Evolutionary conservation across 805 yeast genomes (phyloP).

Genomic region (Ascoidea rubescens): DNA sequence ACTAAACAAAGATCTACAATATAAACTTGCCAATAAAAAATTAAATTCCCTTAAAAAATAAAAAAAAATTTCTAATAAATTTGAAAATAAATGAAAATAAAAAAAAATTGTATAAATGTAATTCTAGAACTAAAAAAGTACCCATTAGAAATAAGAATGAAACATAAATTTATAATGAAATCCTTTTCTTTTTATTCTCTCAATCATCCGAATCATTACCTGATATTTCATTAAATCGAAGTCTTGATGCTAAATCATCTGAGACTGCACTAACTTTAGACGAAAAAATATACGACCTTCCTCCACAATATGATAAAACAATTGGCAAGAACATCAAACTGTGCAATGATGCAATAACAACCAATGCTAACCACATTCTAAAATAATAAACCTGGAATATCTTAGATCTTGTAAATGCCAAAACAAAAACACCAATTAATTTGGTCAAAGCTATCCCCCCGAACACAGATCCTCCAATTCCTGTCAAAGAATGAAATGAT

Average conservation of each 20-base stretch:
- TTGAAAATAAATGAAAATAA: too few species aligned
- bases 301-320: slow-evolving; percentile 49
- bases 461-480: slow-evolving; percentile 83
- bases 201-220: slow-evolving; percentile 3
- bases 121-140: too few species aligned
- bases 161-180: too few species aligned
- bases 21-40: background rate
- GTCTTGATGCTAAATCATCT: slow-evolving; percentile 16
- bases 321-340: slow-evolving; percentile 72
- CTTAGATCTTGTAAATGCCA: slow-evolving; percentile 77
- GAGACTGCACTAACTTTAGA: slow-evolving; percentile 20
- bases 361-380: slow-evolving; percentile 84
- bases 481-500: slow-evolving; percentile 47
- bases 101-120: too few species aligned
- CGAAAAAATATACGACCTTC: slow-evolving; percentile 32
- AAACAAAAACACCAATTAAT: slow-evolving; percentile 71
- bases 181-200: too few species aligned
- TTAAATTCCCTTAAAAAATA: too few species aligned
- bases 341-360: slow-evolving; percentile 66
- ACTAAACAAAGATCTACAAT: slow-evolving; percentile 18
- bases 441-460: slow-evolving; percentile 88
- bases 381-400: slow-evolving; percentile 88
- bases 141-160: too few species aligned
- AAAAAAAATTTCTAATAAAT: too few species aligned
- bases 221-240: slow-evolving; percentile 7